Base-by-base conservation (phyloP, 371 early-diverging fungal genomes). In the Quaeritorhiza haematococci region DNA sequence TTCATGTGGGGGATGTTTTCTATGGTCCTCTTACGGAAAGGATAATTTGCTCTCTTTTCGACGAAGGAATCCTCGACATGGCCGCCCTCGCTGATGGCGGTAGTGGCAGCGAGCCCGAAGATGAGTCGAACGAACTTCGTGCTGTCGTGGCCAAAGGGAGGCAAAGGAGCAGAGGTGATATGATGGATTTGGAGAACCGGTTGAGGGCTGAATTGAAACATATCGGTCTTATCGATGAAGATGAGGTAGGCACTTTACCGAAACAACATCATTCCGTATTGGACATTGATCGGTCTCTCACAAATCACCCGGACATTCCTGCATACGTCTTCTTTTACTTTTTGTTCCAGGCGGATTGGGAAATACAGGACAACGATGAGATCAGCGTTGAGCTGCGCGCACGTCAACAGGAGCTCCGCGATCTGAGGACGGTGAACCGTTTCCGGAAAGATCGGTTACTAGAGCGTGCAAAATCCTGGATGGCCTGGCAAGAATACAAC, bases 401-500 rank as follows among this genome's bases (percentile, higher is more conserved):
- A 3, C 63, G 85, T 26, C 89, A 90, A 58, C 73, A 74, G 1
- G 82, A 90, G 55, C 73, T 93, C 28, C 84, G 87, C 21, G 82
- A 87, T 21, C 88, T 86, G 62, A 76, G 80, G 21, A 59, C 69
- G 23, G 62, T 81, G 33, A 94, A 94, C 66, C 69, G 66, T 10
- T 56, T 52, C 48, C 78, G 91, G 51, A 90, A 89, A 61, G 77
- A 74, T 30, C 71, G 73, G 21, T 67, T 93, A 42, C 63, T 84
- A 17, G 74, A 85, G 7, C 73, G 86, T 1, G 90, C 89, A 1
- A 77, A 82, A 33, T 76, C 80, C 33, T 85, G 89, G 65, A 75
- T 91, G 45, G 93, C 87, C 2, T 91, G 76, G 66, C 93, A 94
- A 62, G 91, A 94, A 67, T 93, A 90, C 71, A 83, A 83, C 27